These are phyloP conservation scores for Chromera velia DNA, from an alignment of 73 alveolate species.

Conservation along the genomic window DNA sequence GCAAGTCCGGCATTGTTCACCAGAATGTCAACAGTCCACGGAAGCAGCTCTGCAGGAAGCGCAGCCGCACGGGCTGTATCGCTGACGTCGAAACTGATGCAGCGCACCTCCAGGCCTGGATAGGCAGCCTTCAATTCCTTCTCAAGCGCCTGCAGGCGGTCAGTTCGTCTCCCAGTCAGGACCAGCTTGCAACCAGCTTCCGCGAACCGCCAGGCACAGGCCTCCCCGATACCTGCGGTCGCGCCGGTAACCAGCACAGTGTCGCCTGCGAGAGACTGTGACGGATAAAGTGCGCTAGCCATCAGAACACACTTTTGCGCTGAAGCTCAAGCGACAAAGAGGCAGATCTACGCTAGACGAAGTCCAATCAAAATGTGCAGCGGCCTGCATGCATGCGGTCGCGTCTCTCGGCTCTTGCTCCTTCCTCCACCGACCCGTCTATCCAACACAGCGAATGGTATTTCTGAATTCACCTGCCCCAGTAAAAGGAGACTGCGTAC, in stretches of 20 bases:
- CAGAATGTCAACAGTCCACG: constrained; percentile 34
- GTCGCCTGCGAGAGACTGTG: constrained; percentile 12
- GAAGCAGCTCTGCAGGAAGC: constrained; percentile 16
- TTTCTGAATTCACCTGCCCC: no score
- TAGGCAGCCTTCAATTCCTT: constrained; percentile 12
- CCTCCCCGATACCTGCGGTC: constrained; percentile 23
- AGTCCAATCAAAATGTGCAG: no score
- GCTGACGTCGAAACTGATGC: not conserved
- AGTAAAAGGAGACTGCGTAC: no score
- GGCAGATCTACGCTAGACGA: no score
- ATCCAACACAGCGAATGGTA: no score
- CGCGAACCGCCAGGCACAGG: constrained; percentile 40
- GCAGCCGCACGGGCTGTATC: constrained; percentile 15
- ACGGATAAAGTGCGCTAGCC: constrained; percentile 10
- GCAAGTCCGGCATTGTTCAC: constrained; percentile 38
- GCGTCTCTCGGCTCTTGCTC: no score
- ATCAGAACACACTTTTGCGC: no score
- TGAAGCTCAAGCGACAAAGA: no score
- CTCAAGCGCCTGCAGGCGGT: constrained; percentile 21
- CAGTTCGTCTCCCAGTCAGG: constrained; percentile 18
- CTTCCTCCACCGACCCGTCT: no score
- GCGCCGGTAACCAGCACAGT: constrained; percentile 1
- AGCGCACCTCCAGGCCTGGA: constrained; percentile 4
- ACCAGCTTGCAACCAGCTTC: constrained; percentile 35
- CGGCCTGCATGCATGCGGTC: no score